A percentile compares a stretch with the other conserved stretches of the same genome.
These are phyloP conservation scores for Fusarium nurragi DNA, from an alignment of 2,329 filamentous ascomycete genomes.

Conservation along the genomic window DNA sequence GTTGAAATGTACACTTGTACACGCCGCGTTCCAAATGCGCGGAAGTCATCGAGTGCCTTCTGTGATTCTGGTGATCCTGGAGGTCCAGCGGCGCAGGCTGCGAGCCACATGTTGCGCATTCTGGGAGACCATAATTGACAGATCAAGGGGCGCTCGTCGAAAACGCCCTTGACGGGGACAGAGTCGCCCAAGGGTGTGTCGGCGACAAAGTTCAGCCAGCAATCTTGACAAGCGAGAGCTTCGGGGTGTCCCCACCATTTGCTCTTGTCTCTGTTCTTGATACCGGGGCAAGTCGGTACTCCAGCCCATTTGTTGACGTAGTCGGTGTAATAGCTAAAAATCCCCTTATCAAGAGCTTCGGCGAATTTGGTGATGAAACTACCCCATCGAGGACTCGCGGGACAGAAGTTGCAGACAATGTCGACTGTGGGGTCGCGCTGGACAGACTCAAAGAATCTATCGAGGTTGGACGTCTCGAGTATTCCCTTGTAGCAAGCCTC, in stretches of 20 bases:
- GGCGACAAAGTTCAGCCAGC: constrained; percentile 46
- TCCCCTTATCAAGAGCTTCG: constrained; percentile 47
- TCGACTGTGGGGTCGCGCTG: constrained; percentile 23
- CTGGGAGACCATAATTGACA: constrained; percentile 53
- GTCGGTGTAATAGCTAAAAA: constrained; percentile 45
- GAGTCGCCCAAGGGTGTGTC: constrained; percentile 42
- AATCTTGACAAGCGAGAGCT: constrained; percentile 49
- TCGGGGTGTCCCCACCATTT: constrained; percentile 51
- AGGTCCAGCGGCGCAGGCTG: constrained; percentile 42
- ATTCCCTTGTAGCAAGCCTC: constrained; percentile 49
- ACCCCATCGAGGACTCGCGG: constrained; percentile 38
- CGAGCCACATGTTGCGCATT: constrained; percentile 51
- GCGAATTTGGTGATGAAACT: constrained; percentile 42
- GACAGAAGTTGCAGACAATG: constrained; percentile 47
- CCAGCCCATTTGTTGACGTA: constrained; percentile 45
- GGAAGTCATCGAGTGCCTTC: constrained; percentile 41
- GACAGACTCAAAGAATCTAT: constrained; percentile 44
- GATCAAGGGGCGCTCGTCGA: constrained; percentile 42
- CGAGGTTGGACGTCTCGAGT: constrained; percentile 41
- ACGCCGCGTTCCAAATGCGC: constrained; percentile 41
- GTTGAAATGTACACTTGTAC: constrained; percentile 46
- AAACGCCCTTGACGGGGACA: constrained; percentile 41
- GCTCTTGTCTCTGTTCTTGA: constrained; percentile 38
- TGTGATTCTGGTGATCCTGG: constrained; percentile 42
- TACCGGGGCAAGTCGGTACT: constrained; percentile 44